Conservation (phyloP, 805 yeast genomes). For the Spathaspora gorwiae region DNA sequence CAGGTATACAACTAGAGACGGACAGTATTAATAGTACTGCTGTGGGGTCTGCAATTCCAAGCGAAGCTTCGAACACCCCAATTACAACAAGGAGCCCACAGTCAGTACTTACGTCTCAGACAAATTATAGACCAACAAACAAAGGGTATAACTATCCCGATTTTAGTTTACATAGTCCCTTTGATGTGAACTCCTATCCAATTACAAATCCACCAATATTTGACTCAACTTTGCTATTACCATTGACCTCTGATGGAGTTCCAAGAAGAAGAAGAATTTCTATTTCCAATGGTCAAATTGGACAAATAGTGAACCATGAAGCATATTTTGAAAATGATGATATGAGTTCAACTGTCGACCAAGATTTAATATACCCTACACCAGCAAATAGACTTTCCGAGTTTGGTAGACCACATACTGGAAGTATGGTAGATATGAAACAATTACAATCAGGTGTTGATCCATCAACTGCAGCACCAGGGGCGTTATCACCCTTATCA, state of each 20-base stretch:
- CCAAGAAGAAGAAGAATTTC: slow-evolving; percentile 63
- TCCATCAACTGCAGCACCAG: not conserved
- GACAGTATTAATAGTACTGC: too few relatives aligned
- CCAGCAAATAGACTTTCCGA: not conserved
- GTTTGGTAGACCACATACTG: not conserved
- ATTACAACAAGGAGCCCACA: too few relatives aligned
- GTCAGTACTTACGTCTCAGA: not conserved
- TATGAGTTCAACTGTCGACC: slow-evolving; percentile 1
- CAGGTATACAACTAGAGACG: too few relatives aligned
- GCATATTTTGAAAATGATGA: slow-evolving; percentile 28
- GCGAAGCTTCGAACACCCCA: too few relatives aligned
- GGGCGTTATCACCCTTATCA: not conserved
- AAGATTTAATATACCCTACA: slow-evolving; percentile 1
- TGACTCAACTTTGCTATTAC: slow-evolving; percentile 38
- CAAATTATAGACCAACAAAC: not conserved
- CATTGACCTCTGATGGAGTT: slow-evolving; percentile 27
- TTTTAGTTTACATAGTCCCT: slow-evolving; percentile 28
- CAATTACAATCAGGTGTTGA: not conserved
- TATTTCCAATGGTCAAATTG: slow-evolving; percentile 80
- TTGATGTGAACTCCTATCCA: slow-evolving; percentile 37
- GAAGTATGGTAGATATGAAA: not conserved
- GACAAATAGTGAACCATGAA: slow-evolving; percentile 57
- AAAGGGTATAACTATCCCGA: not conserved
- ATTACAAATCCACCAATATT: slow-evolving; percentile 45
- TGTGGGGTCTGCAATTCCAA: too few relatives aligned